Conservation (phyloP, 2,329 filamentous ascomycete genomes). For the Hypoxylon sp. region DNA sequence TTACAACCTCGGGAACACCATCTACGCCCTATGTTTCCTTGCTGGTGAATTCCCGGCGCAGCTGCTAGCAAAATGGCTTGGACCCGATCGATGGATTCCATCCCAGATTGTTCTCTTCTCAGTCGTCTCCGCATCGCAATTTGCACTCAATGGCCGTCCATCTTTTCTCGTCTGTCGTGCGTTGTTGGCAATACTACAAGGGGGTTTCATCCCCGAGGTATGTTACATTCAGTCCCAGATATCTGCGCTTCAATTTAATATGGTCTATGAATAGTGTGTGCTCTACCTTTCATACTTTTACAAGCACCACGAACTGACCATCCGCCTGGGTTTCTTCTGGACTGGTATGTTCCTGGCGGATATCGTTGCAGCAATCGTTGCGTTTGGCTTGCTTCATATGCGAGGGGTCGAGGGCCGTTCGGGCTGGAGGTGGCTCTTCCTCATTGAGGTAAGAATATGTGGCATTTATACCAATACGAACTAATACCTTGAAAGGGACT, state of each 20-base stretch:
- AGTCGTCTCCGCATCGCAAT: constrained; percentile 49
- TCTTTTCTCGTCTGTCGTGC: constrained; percentile 49
- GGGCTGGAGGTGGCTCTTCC: constrained; percentile 63
- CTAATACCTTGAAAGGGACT: constrained; percentile 40
- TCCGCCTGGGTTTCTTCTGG: constrained; percentile 57
- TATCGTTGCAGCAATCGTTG: constrained; percentile 54
- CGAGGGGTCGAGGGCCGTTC: constrained; percentile 53
- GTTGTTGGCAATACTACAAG: constrained; percentile 48
- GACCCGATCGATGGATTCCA: constrained; percentile 51
- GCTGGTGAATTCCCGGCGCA: constrained; percentile 72
- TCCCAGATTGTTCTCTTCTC: constrained; percentile 50
- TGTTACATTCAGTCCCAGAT: not conserved
- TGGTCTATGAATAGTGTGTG: constrained; percentile 43
- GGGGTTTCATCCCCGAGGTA: constrained; percentile 53
- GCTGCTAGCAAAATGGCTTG: constrained; percentile 66
- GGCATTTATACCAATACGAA: not conserved
- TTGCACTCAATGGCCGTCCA: constrained; percentile 42
- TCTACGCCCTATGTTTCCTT: constrained; percentile 67
- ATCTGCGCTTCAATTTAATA: constrained; percentile 1
- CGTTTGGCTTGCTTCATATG: constrained; percentile 56
- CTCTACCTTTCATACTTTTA: constrained; percentile 54
- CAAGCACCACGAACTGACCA: constrained; percentile 55
- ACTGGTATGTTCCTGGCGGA: constrained; percentile 52
- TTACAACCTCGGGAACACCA: constrained; percentile 67
- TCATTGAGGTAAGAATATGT: constrained; percentile 62